These are phyloP conservation scores for Myriosclerotinia duriaeana DNA, from an alignment of 2,329 filamentous ascomycete species.

Conservation along the genomic window DNA sequence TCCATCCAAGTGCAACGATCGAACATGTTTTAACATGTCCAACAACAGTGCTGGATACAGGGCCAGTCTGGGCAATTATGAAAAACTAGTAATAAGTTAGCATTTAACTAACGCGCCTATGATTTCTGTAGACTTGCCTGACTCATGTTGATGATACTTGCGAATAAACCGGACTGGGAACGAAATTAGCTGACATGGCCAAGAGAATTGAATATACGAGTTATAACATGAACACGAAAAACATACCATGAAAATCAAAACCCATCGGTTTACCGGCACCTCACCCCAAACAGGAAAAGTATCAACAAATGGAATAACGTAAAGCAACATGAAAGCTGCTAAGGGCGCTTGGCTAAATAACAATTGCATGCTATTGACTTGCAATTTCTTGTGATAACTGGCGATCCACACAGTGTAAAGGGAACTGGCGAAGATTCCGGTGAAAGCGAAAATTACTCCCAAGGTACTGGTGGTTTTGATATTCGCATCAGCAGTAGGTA, in stretches of 20 bases:
- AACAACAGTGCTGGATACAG: slow-evolving; percentile 64
- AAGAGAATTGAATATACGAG: slow-evolving; percentile 24
- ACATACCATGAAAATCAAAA: slow-evolving; percentile 59
- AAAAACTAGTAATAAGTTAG: slow-evolving; percentile 53
- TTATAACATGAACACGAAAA: slow-evolving; percentile 1
- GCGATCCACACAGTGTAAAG: slow-evolving; percentile 70
- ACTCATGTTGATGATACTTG: slow-evolving; percentile 61
- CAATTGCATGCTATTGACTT: slow-evolving; percentile 68
- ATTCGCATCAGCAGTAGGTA: slow-evolving; percentile 48
- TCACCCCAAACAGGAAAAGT: slow-evolving; percentile 57
- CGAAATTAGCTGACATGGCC: slow-evolving; percentile 28
- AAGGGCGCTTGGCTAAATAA: slow-evolving; percentile 67
- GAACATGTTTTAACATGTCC: slow-evolving; percentile 66
- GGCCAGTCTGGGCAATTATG: slow-evolving; percentile 60
- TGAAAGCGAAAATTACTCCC: slow-evolving; percentile 64
- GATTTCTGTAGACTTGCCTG: too few species aligned
- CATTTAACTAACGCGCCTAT: too few species aligned
- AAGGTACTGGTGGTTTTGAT: slow-evolving; percentile 56
- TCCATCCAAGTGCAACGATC: slow-evolving; percentile 64
- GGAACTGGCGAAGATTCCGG: slow-evolving; percentile 63
- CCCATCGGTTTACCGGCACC: slow-evolving; percentile 53
- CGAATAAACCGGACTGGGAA: slow-evolving; percentile 59
- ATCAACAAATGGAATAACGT: slow-evolving; percentile 65
- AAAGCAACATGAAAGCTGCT: slow-evolving; percentile 61
- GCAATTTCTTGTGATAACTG: slow-evolving; percentile 62